Percentiles rank a stretch among this genome's conserved stretches.
Conservation (phyloP, 202 grass and related monocot genomes). For the Thinopyrum obtusiflorum region DNA sequence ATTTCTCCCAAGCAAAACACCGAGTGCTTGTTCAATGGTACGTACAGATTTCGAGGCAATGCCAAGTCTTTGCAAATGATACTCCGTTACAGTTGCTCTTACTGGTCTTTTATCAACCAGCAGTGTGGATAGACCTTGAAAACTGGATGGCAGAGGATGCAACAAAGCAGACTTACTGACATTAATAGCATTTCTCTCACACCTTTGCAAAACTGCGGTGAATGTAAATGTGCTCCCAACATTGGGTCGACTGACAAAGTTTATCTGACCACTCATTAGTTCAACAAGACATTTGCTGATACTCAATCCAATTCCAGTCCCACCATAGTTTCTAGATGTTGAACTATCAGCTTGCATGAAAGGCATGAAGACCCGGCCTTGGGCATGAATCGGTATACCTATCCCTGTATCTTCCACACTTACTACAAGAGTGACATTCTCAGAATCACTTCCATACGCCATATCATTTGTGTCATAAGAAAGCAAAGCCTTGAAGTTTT, state of each 20-base stretch:
- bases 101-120: conserved; percentile 84
- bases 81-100: conserved; percentile 81
- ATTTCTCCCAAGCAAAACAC: conserved; percentile 58
- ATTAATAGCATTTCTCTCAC: conserved; percentile 40
- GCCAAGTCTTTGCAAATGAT: conserved; percentile 84
- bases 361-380: conserved; percentile 82
- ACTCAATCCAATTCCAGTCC: conserved; percentile 94
- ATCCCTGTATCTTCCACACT: conserved; percentile 95
- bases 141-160: conserved; percentile 67
- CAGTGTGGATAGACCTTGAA: conserved; percentile 65
- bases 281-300: conserved; percentile 94
- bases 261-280: conserved; percentile 88
- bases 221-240: conserved; percentile 96
- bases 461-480: conserved; percentile 46
- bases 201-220: conserved; percentile 58
- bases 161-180: conserved; percentile 56
- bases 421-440: conserved; percentile 76
- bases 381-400: conserved; percentile 80
- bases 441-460: conserved; percentile 43
- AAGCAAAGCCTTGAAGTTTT: conserved; percentile 77
- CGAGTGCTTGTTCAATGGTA: conserved; percentile 48
- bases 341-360: conserved; percentile 99
- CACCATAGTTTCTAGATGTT: conserved; percentile 85
- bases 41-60: conserved; percentile 56
- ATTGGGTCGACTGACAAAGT: conserved; percentile 68